Conservation (phyloP, 108 stramenopile species). For the Schizochytrium sp. region DNA sequence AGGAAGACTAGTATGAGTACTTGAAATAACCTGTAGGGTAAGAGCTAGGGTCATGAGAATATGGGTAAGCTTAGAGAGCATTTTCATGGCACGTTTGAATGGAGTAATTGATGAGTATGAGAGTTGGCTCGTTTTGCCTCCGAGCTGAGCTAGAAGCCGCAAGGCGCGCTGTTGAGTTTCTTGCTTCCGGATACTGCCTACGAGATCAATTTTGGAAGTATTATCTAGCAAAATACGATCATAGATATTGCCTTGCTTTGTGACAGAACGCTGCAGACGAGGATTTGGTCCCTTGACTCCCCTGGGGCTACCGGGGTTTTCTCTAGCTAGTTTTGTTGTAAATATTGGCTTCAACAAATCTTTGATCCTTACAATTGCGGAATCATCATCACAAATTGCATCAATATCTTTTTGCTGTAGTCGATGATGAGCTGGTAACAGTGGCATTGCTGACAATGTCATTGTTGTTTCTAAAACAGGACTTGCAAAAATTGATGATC, state of each 20-base stretch:
- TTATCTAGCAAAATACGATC: not conserved
- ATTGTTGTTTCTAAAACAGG: not conserved
- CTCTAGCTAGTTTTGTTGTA: too few relatives aligned
- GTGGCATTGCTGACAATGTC: not conserved
- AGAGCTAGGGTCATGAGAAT: not conserved
- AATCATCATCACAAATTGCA: not conserved
- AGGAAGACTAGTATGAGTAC: not conserved
- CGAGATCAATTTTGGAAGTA: not conserved
- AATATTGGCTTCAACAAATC: too few relatives aligned
- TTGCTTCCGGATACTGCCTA: not conserved
- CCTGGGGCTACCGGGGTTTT: too few relatives aligned
- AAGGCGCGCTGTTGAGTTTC: not conserved
- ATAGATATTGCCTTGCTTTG: not conserved
- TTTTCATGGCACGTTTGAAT: not conserved
- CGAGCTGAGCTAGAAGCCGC: not conserved
- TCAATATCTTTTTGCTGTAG: not conserved
- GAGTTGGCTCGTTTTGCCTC: not conserved
- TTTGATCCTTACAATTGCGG: too few relatives aligned
- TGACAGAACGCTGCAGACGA: not conserved
- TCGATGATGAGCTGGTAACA: not conserved
- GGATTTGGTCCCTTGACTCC: too few relatives aligned
- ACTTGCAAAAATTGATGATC: not conserved
- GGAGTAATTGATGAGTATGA: not conserved
- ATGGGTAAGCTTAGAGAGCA: conserved; percentile 6
- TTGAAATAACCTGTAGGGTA: not conserved